Percentiles rank a stretch among this genome's conserved stretches.
Conservation (phyloP, 805 yeast genomes). For the Kurtzmaniella cleridarum region DNA sequence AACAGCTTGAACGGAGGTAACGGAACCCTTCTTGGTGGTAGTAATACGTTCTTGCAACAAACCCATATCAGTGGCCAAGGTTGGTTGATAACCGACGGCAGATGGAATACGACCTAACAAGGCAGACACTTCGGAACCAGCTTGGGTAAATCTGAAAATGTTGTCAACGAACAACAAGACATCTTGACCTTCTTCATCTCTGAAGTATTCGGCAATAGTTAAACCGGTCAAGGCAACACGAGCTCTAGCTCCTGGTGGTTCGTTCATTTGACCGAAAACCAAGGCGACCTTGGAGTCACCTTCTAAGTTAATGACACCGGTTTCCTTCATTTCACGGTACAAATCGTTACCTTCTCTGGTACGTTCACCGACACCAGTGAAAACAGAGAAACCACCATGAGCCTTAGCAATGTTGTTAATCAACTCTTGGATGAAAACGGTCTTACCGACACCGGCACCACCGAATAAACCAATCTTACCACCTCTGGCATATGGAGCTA, state of each 20-base stretch:
- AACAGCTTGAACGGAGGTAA: constrained; percentile 99
- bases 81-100: constrained; percentile 99
- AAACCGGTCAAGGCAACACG: constrained; percentile 99
- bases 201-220: constrained; percentile 99
- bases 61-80: constrained; percentile 99
- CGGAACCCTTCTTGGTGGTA: constrained; percentile 99
- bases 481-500: constrained; percentile 99
- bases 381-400: constrained; percentile 99
- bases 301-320: constrained; percentile 99
- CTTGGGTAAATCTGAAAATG: constrained; percentile 99
- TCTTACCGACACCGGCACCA: constrained; percentile 99
- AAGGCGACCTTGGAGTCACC: constrained; percentile 99
- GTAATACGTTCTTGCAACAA: constrained; percentile 99
- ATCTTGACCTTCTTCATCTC: constrained; percentile 99
- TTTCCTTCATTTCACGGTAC: constrained; percentile 99
- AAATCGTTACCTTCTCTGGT: constrained; percentile 99
- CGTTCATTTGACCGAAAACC: constrained; percentile 99
- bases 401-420: constrained; percentile 99
- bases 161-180: constrained; percentile 98
- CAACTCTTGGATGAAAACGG: constrained; percentile 99
- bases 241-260: constrained; percentile 99
- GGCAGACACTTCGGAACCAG: constrained; percentile 99
- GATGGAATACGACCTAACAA: constrained; percentile 99
- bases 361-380: constrained; percentile 99
- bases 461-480: constrained; percentile 99